These are phyloP conservation scores for Flaveria ramosissima DNA, from an alignment of 129 eudicot genomes.

Conservation along the genomic window DNA sequence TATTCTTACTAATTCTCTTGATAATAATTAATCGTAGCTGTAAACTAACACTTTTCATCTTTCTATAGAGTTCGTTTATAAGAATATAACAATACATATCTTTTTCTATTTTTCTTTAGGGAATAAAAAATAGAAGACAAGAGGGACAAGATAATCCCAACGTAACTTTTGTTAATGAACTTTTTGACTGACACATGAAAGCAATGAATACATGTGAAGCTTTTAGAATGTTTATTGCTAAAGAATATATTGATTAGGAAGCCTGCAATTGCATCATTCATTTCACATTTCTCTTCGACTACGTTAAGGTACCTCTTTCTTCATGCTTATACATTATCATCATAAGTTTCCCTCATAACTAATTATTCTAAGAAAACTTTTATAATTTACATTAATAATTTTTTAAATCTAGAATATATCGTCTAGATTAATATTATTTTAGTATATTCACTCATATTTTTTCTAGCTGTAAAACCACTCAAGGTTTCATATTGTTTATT, in stretches of 20 bases:
- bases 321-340: slow-evolving; percentile 25
- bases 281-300: slow-evolving; percentile 20
- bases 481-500: too few relatives aligned
- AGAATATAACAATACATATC: too few relatives aligned
- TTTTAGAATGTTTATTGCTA: too few relatives aligned
- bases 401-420: background rate
- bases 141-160: slow-evolving; percentile 13
- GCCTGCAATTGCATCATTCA: slow-evolving; percentile 9
- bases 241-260: slow-evolving; percentile 11
- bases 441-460: too few relatives aligned
- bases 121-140: too few relatives aligned
- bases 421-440: too few relatives aligned
- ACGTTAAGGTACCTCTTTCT: slow-evolving; percentile 28
- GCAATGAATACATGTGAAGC: slow-evolving; percentile 12
- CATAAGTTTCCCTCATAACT: background rate
- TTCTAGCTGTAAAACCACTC: too few relatives aligned
- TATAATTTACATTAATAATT: background rate
- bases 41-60: too few relatives aligned
- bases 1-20: too few relatives aligned
- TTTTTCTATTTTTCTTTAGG: too few relatives aligned
- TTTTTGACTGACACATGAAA: slow-evolving; percentile 22
- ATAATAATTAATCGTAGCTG: too few relatives aligned
- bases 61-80: too few relatives aligned
- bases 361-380: background rate
- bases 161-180: slow-evolving; percentile 10